A percentile compares a stretch with the other conserved stretches of the same genome.
Conservation (phyloP, 257 asterid species). For the Prunella vulgaris region DNA sequence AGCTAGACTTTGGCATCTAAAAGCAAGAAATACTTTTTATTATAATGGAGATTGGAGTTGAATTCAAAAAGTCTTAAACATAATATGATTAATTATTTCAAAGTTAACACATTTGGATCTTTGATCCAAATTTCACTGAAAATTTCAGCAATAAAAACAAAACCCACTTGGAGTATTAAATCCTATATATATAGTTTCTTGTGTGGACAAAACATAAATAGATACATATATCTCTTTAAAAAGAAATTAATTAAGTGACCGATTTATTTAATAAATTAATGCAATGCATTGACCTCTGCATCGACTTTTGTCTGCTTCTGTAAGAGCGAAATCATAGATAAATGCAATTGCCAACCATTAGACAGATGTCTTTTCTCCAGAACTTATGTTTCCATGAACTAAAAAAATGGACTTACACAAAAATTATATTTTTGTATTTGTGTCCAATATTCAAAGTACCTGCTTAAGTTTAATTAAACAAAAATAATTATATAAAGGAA, state of each 20-base stretch:
- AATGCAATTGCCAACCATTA: constrained; percentile 31
- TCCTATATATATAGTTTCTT: too few relatives aligned
- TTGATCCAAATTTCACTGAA: background rate
- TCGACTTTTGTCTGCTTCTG: constrained; percentile 30
- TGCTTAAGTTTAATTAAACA: background rate
- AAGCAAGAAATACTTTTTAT: too few relatives aligned
- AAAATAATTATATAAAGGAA: background rate
- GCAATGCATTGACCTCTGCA: constrained; percentile 40
- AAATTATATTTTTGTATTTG: background rate
- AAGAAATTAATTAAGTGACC: constrained; percentile 4
- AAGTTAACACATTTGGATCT: background rate
- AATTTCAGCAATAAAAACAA: constrained; percentile 4
- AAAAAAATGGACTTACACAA: background rate
- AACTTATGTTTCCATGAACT: background rate
- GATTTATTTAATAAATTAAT: background rate
- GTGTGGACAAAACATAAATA: background rate
- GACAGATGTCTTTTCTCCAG: background rate
- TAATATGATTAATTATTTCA: background rate
- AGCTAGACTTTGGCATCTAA: too few relatives aligned
- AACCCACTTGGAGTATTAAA: constrained; percentile 20
- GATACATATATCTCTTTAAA: background rate
- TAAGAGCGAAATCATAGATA: constrained; percentile 10
- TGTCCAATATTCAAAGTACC: background rate
- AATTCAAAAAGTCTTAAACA: background rate
- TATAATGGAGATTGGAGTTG: background rate